Evolutionary conservation across 768 basidiomycete species (phyloP).

Genomic region (Dictyophora rubrovolvata): DNA sequence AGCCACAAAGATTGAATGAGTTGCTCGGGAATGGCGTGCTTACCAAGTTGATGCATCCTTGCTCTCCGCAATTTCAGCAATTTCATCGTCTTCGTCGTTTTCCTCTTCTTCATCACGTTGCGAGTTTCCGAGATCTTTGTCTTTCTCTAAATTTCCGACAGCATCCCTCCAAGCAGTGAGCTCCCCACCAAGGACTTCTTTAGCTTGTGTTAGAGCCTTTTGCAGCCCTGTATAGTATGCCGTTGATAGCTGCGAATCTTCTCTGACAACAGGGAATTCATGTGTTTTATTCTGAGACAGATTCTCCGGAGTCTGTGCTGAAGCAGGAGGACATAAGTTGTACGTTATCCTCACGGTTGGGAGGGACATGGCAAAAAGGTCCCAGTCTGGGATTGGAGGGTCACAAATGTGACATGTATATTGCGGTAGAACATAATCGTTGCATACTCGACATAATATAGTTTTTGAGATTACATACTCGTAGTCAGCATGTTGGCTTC

Average conservation of each 20-base stretch:
- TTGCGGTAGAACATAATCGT: neutral
- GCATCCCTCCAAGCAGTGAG: slow-evolving; percentile 68
- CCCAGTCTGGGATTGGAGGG: too few species aligned
- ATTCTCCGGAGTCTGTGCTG: slow-evolving; percentile 17
- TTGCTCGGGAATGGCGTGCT: neutral
- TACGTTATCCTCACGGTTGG: slow-evolving; percentile 31
- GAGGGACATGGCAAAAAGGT: neutral
- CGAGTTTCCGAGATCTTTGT: slow-evolving; percentile 35
- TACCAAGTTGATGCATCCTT: slow-evolving; percentile 27
- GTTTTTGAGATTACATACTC: neutral
- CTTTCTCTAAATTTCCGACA: slow-evolving; percentile 53
- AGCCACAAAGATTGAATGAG: neutral
- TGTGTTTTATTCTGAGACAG: slow-evolving; percentile 16
- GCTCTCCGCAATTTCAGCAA: slow-evolving; percentile 33
- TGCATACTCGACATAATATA: neutral
- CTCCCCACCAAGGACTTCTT: slow-evolving; percentile 48
- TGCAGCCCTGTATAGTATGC: slow-evolving; percentile 44
- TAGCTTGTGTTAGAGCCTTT: slow-evolving; percentile 40
- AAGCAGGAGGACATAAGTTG: slow-evolving; percentile 32
- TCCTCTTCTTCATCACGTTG: slow-evolving; percentile 18
- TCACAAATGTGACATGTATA: too few species aligned
- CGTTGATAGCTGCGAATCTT: slow-evolving; percentile 15
- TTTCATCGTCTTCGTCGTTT: slow-evolving; percentile 28
- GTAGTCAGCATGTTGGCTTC: neutral
- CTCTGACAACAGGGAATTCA: slow-evolving; percentile 11